Evolutionary conservation across 2,329 filamentous ascomycete species (phyloP), one percentile per base, ranked within the genome.

Genomic region (Aspergillus melleus): DNA sequence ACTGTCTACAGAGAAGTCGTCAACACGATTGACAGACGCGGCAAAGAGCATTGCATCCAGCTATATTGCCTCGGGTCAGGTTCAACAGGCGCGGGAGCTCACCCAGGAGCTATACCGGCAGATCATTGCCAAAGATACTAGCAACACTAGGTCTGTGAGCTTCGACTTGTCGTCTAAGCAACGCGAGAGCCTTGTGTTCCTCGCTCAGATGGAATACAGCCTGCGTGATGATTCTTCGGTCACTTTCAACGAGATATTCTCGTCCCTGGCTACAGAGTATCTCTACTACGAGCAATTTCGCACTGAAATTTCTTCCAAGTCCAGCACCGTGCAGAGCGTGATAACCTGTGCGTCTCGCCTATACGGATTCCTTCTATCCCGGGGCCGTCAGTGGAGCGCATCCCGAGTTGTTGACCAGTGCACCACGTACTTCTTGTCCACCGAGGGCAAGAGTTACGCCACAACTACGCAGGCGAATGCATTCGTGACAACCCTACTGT

Each of bases 171-270:
- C 72, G 0, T 64, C 68, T 0, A 67, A 68, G 46, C 67, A 68
- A 9, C 74, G 73, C 14, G 70, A 73, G 29, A 72, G 68, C 50
- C 69, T 78, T 12, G 74, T 78, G 10, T 82, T 81, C 72, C 66
- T 82, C 11, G 80, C 80, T 12, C 77, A 80, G 54, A 67, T 82
- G 6, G 77, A 82, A 65, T 77, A 80, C 60, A 74, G 68, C 51
- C 68, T 78, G 16, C 70, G 67, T 16, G 55, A 57, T n/a, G 30
- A 61, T 32, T 39, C 60, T 11, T 70, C 68, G 4, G 59, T 70
- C 53, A 76, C 75, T 1, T 60, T 81, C 22, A 77, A 75, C 24
- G 78, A 80, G 52, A 76, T 78, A 50, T 74, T 80, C 59, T 74
- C 80, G 2, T 71, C 78, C 47, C 68, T 82, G 47, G 77, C 77